A percentile compares a stretch with the other conserved stretches of the same genome.
Evolutionary conservation across 139 green algal species (phyloP).

Genomic region (Gonium pectorale): DNA sequence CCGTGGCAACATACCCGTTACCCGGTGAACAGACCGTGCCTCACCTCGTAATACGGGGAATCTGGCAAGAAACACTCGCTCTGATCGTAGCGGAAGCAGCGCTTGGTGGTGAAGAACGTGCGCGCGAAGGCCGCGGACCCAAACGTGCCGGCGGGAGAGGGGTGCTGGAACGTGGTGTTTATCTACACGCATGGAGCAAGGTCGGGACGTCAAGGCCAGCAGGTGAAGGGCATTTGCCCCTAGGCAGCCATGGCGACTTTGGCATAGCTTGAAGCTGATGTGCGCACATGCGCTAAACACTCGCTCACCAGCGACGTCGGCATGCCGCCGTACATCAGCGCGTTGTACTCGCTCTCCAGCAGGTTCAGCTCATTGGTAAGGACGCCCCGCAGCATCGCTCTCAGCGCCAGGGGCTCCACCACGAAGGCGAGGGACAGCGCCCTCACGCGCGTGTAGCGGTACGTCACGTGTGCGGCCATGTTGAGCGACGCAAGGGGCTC

Average conservation of each 20-base stretch:
- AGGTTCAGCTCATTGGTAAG: neutral
- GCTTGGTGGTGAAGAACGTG: slow-evolving; percentile 7
- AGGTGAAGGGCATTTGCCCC: neutral
- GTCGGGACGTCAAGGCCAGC: neutral
- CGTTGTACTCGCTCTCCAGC: slow-evolving; percentile 38
- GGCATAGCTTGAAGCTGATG: neutral
- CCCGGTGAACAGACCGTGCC: no score
- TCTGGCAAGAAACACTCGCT: neutral
- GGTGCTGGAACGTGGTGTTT: neutral
- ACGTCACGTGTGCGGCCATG: slow-evolving; percentile 39
- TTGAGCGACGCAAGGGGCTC: slow-evolving; percentile 37
- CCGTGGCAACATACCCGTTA: no score
- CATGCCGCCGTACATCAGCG: slow-evolving; percentile 28
- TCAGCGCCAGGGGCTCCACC: neutral
- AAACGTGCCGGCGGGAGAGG: slow-evolving; percentile 15
- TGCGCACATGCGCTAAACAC: neutral
- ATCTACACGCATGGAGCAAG: neutral
- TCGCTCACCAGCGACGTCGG: slow-evolving; percentile 3
- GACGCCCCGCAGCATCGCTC: neutral
- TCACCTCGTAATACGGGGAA: slow-evolving; percentile 4
- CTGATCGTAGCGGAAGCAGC: slow-evolving; percentile 16
- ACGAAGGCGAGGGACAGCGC: slow-evolving; percentile 9
- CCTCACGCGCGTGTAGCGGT: slow-evolving; percentile 44
- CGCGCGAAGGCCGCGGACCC: neutral
- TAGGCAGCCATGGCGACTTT: neutral